Base-by-base conservation (phyloP, 805 yeast species). In the Kuraishia capsulata region DNA sequence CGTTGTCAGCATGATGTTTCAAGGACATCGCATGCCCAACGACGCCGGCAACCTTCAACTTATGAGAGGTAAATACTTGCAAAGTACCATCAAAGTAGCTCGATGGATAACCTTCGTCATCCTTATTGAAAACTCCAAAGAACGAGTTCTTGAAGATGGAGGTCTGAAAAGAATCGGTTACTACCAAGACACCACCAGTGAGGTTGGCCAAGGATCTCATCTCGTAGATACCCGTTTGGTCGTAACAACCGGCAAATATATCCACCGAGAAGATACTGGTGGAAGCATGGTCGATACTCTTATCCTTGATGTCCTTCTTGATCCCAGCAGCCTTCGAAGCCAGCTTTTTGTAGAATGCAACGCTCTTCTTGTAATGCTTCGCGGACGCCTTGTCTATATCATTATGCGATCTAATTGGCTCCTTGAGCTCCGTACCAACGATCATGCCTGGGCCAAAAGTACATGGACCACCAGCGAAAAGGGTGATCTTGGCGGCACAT, bases 331-430 rank as follows among this genome's bases (percentile, higher is more conserved):
- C 85, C 47, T 79, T 81, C 33, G 75, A 71, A 29, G 94, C 82
- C 35, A 89, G 57, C 29, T 69, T 64, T 44, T 83, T 89, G 60
- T 88, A 89, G 54, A 77, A 88, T 58, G 85, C 81, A 50, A 72
- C 73, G 8, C 96, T 94, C 58, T 84, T 85, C 53, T 84, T 81
- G 65, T 78, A 85, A 57, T 88, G 95, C 54, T 81, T 81, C 40
- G 96, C 95, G 36, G 72, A 62, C 51, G 90, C 97, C 48, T 88
- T 80, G 59, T 92, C 97, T 48, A 92, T 85, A 58, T 92, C 98
- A 53, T 84, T 86, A 63, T 92, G 99, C 6, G 98, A 92, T 68
- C 99, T 78, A 51, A 92, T 83, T 36, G 98, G 96, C 62, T 92
- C 98, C 57, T 85, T 84, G 57, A 92, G 72, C 59, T 88, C 92